phyloP scores from a whole-genome alignment of 768 basidiomycete species.

The Suillus weaverae region DNA sequence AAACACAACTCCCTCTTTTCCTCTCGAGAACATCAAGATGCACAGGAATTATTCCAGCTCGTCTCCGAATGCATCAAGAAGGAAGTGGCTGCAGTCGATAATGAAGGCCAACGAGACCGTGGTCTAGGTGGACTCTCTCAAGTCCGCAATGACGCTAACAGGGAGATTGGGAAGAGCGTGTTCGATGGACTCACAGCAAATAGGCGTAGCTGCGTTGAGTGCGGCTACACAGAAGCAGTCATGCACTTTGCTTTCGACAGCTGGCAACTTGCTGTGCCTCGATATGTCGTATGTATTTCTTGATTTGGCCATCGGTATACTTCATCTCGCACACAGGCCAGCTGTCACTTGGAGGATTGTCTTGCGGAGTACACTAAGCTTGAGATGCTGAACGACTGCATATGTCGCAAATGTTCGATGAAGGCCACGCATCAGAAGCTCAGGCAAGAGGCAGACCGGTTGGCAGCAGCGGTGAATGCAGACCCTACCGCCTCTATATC shows the following conservation, averaged over 20 bases:
- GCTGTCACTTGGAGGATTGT: conserved; percentile 77
- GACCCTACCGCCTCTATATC: conserved; percentile 56
- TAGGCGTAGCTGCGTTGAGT: conserved; percentile 80
- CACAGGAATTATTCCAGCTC: conserved; percentile 96
- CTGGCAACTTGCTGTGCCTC: conserved; percentile 76
- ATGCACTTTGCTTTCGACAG: conserved; percentile 90
- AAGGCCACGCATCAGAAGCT: conserved; percentile 71
- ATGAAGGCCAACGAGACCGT: conserved; percentile 67
- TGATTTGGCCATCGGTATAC: conserved; percentile 8
- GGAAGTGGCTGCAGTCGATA: conserved; percentile 73
- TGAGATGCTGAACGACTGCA: conserved; percentile 87
- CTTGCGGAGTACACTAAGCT: conserved; percentile 86
- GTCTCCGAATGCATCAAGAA: conserved; percentile 87
- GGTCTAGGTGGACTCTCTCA: conserved; percentile 62
- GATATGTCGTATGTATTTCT: conserved; percentile 50
- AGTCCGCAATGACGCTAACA: conserved; percentile 18
- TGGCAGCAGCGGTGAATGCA: conserved; percentile 39
- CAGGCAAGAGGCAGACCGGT: conserved; percentile 56
- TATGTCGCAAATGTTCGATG: conserved; percentile 90
- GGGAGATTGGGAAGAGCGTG: conserved; percentile 61
- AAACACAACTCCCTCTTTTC: conserved; percentile 68
- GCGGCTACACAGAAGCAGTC: conserved; percentile 92
- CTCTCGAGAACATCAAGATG: conserved; percentile 95
- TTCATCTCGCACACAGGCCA: conserved; percentile 41
- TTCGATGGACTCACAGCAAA: conserved; percentile 93